Base-by-base conservation (phyloP, 2,329 filamentous ascomycete genomes). In the Fusarium verticillioides region DNA sequence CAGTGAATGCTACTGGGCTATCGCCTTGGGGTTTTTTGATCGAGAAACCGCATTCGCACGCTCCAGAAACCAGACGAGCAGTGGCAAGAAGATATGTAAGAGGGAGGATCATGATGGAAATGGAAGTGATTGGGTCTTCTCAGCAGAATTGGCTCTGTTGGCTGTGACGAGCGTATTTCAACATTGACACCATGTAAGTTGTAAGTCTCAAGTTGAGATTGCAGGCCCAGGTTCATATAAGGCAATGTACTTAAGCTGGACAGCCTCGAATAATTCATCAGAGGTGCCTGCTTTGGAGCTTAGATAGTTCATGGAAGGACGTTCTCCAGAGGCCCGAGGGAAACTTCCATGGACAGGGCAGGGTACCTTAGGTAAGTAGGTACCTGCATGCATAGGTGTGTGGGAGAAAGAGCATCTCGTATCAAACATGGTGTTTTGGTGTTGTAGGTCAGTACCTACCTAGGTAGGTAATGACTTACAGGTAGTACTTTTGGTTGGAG, bases 1-100 rank as follows among this genome's bases (percentile, higher is more conserved):
- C 90, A 5, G 91, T 94, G 79, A 93, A 95, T 59, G 92, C 78
- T 44, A 85, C 81, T 52, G 81, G 77, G 8, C 78, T 73, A 34
- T 82, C 81, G 50, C 82, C 78, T n/a, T 83, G 85, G 43, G 63
- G 34, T 10, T 85, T 81, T 68, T 83, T 84, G 49, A 91, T 81
- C 7, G 87, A 87, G 80, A 94, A 95, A 58, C 93, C 93, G 78
- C 93, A 96, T 76, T 93, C 89, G 82, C 93, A 95, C 69, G 86
- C 84, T 9, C 87, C 86, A 19, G 66, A 63, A 8, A 65, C 71
- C 34, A 77, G 54, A 9, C 18, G 72, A 46, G 42, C 75, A 77
- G 59, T 44, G 23, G 60, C 11, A 53, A 60, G 40, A 37, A 78
- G 21, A 15, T 70, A 32, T 9, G 65, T 21, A 23, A 68, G 26